These are phyloP conservation scores for Sporobolomyces pararoseus DNA, from an alignment of 768 basidiomycete genomes.

Conservation along the genomic window DNA sequence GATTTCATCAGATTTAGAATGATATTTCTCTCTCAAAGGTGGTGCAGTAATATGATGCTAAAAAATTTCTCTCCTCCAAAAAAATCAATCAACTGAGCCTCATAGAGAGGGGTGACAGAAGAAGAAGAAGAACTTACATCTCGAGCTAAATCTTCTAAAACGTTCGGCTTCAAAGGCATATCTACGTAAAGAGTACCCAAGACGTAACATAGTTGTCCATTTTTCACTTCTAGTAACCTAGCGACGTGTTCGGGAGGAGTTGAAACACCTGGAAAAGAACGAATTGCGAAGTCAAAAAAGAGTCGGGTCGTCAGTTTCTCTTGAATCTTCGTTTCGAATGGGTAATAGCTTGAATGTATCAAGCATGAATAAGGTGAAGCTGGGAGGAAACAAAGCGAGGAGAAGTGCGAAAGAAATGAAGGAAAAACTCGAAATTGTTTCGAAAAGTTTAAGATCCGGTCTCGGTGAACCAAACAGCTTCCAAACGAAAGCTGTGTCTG, in stretches of 20 bases:
- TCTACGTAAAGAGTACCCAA: conserved; percentile 97
- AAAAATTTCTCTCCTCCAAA: neutral
- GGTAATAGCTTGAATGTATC: too few species aligned
- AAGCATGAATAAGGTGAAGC: too few species aligned
- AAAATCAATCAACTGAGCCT: too few species aligned
- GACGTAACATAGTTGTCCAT: conserved; percentile 80
- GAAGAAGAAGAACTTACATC: conserved; percentile 61
- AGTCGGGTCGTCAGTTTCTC: too few species aligned
- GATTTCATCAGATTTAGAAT: conserved; percentile 69
- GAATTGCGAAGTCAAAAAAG: too few species aligned
- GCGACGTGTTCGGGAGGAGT: conserved; percentile 65
- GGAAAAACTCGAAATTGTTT: too few species aligned
- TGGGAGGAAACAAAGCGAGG: too few species aligned
- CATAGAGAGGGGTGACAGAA: neutral
- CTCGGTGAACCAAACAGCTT: too few species aligned
- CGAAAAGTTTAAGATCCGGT: too few species aligned
- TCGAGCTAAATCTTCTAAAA: conserved; percentile 88
- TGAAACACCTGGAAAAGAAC: conserved; percentile 8
- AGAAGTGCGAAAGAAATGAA: too few species aligned
- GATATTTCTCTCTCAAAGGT: conserved; percentile 68
- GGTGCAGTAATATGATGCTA: conserved; percentile 88
- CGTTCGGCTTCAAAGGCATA: conserved; percentile 97
- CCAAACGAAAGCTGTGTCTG: too few species aligned
- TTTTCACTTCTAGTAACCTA: conserved; percentile 79
- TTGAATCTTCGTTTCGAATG: too few species aligned